Evolutionary conservation across 2,329 filamentous ascomycete species (phyloP), one percentile per base, ranked within the genome.

Genomic region (Plenodomus lindquistii): DNA sequence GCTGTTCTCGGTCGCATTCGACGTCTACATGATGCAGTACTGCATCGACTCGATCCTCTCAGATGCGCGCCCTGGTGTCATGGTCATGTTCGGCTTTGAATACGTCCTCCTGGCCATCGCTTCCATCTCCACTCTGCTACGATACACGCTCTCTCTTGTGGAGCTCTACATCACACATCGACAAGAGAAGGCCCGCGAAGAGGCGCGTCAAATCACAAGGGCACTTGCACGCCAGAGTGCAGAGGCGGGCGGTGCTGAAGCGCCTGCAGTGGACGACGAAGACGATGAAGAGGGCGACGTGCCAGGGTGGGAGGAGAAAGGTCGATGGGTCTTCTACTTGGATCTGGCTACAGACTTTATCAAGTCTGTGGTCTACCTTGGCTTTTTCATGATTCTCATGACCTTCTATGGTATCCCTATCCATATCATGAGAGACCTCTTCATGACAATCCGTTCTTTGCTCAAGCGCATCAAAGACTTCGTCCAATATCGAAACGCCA

Each of bases 11-110:
- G 81, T 96, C 49, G 60, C 85, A 15, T 97, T 96, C 75, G 88
- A 96, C 67, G 70, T 85, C 19, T 87, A 82, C 69, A 85, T 99
- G 75, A 84, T 97, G 57, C 81, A 81, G 40, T 97, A 96, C 71
- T 87, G 88, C 49, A 80, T 96, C 52, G 83, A 85, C 21, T 90
- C 88, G 0, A 92, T 97, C 24, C 85, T 97, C 41, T 85, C 89
- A 48, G 86, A 95, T 68, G 90, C 93, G 2, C 82, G 88, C n/a
- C 91, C 93, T 0, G 94, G 95, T 50, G 97, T 99, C 89, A 99
- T 97, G 91, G 91, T 99, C 55, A 97, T 99, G 91, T 99, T 99
- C 66, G 85, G 95, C 5, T 99, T 99, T 63, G 94, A 99, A 72
- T 97, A 97, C 67, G 92, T 93, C 31, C 86, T 99, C 37, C 77